Base-by-base conservation (phyloP, 768 basidiomycete genomes). In the Leucosporidium yakuticum region DNA sequence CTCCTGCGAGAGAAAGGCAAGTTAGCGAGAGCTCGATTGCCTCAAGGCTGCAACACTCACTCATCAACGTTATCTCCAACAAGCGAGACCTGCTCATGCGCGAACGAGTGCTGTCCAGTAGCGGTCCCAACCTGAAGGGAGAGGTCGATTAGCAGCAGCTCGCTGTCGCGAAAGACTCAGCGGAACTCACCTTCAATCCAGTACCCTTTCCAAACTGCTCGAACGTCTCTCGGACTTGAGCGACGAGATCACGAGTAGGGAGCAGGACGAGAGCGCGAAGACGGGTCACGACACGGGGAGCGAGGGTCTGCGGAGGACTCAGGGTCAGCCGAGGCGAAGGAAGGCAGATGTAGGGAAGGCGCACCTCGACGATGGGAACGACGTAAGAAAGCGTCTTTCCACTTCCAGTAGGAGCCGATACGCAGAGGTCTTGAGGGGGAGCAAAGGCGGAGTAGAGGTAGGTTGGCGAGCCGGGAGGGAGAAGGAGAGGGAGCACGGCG, bases 361-460 rank as follows among this genome's bases (percentile, higher is more conserved):
- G 66, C 65, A 88, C 91, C 83, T 96, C 91, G 36, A 96, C 82
- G 63, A 97, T 89, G 1, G 96, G 96, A 44, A 98, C 80, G 2
- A 87, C 90, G 79, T 99, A 99, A n/a, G 91, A 90, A 34, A 99
- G 83, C 0, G 95, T 99, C 79, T 99, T 99, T 0, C 96, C 96
- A 73, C 93, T 96, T 29, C 96, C 96, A 0, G 96, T 99, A 0
- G 96, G 96, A 1, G 96, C 96, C 12, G 92, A 96, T 19, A 95
- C 89, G 73, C 93, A 94, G 19, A 93, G 83, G 79, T 99, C 96
- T 32, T 83, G 83, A 32, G 86, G 86, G 47, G 85, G 83, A 65
- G 83, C 77, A 73, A 84, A 87, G 0, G 90, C 87, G 53, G 83
- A 80, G 74, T 91, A 90, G 15, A 92, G 78, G 1, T 81, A 77